Conservation (phyloP, 768 basidiomycete species). For the Podaxis rugospora region DNA sequence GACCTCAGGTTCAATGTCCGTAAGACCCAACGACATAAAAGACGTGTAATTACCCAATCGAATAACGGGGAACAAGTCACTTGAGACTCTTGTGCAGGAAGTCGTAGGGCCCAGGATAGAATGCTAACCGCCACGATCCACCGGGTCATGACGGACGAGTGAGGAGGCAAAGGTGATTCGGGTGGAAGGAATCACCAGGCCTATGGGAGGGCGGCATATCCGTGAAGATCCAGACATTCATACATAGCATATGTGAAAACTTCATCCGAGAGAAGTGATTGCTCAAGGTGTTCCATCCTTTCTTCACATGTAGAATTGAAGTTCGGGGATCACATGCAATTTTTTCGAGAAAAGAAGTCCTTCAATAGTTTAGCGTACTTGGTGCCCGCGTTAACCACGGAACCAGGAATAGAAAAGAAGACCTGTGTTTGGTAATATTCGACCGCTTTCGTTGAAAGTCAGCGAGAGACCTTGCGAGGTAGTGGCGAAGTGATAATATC, state of each 20-base stretch:
- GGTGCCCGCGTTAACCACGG: neutral
- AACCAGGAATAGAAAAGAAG: neutral
- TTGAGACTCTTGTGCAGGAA: neutral
- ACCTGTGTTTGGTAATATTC: neutral
- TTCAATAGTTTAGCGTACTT: neutral
- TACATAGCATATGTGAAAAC: neutral
- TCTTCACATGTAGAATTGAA: neutral
- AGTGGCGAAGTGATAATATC: too few species aligned
- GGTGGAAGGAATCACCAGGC: neutral
- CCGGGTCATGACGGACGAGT: neutral
- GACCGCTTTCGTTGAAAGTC: too few species aligned
- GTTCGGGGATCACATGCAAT: neutral
- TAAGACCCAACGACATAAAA: neutral
- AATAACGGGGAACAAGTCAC: conserved; percentile 6
- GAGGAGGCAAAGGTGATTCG: neutral
- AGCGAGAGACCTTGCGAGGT: too few species aligned
- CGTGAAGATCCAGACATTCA: neutral
- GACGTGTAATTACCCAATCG: conserved; percentile 16
- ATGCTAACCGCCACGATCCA: neutral
- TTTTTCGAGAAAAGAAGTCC: neutral
- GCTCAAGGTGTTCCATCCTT: neutral
- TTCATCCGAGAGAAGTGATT: neutral
- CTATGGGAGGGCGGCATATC: neutral
- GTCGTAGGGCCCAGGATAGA: neutral
- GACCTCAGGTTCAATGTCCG: neutral